Percentiles rank a stretch among this genome's conserved stretches.
phyloP scores from a whole-genome alignment of 306 rosid species.

The Nissolia schottii region DNA sequence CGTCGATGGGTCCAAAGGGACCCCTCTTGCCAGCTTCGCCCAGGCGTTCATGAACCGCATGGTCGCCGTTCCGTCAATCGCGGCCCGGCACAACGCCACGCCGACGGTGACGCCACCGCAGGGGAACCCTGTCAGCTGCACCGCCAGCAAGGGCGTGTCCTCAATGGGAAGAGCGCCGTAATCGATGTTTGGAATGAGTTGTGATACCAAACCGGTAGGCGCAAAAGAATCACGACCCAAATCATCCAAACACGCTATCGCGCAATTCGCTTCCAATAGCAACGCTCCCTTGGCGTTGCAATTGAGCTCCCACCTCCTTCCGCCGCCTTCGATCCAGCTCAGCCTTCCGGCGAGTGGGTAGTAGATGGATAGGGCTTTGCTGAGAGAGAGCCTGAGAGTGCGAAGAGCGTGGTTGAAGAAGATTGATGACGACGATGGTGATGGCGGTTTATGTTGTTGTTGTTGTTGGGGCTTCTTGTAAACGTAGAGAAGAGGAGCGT shows the following conservation, averaged over 20 bases:
- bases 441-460: too few species aligned
- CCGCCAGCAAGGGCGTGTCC: constrained; percentile 21
- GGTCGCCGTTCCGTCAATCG: constrained; percentile 17
- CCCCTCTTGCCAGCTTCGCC: constrained; percentile 35
- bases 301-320: constrained; percentile 25
- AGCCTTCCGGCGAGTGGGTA: constrained; percentile 44
- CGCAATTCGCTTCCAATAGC: constrained; percentile 19
- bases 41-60: constrained; percentile 26
- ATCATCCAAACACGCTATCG: background rate
- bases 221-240: constrained; percentile 41
- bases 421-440: background rate
- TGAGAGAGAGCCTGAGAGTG: constrained; percentile 9
- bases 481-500: constrained; percentile 31
- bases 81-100: constrained; percentile 1
- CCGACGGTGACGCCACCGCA: constrained; percentile 31
- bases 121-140: constrained; percentile 20
- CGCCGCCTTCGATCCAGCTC: background rate
- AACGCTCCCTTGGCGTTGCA: constrained; percentile 33
- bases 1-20: background rate
- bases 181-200: constrained; percentile 30
- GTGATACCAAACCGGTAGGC: constrained; percentile 17
- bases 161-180: constrained; percentile 11
- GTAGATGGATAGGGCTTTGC: constrained; percentile 22
- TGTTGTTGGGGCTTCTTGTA: constrained; percentile 8
- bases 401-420: background rate